Base-by-base conservation (phyloP, 2,329 filamentous ascomycete genomes). In the Aureobasidium lini region DNA sequence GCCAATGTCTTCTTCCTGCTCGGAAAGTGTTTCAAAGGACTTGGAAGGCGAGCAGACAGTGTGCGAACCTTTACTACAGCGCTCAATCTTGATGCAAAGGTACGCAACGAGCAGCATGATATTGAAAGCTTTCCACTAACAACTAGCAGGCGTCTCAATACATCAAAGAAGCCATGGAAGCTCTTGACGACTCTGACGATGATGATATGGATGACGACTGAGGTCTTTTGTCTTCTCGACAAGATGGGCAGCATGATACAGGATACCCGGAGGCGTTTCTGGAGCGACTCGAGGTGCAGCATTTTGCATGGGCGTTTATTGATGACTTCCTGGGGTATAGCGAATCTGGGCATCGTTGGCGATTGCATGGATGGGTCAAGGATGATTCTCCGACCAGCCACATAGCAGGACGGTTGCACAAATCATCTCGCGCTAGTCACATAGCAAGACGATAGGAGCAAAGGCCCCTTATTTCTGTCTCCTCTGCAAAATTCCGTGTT, bases 161-260 rank as follows among this genome's bases (percentile, higher is more conserved):
- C 72, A 96, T 99, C 74, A 99, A 97, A 75, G 91, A 96, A 71
- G 91, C 90, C 16, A 96, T 99, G 76, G 93, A 97, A 77, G 87
- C 86, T 66, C 82, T 97, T 60, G 90, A 95, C 68, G 87, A 91
- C 60, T 87, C 89, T 62, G 81, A 83, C 23, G 79, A 80, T 15
- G 85, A 89, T 60, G 82, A 85, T 60, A 84, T 89, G 56, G 76
- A 77, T 62, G 78, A 79, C 44, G 68, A 66, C 23, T 63, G 43
- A 62, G 54, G 28, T 44, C 4, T 18, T 42, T 18, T 18, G 10
- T 36, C 13, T n/a, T 13, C 53, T 32, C 16, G 40, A 39, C 31
- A 34, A 15, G 13, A 44, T 36, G 40, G 36, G 23, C 31, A 43
- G 28, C 7, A 53, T 11, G 29, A 18, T 16, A 2, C n/a, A 54